These are phyloP conservation scores for Mycothermus thermophilus DNA, from an alignment of 495 filamentous ascomycete genomes.

Conservation along the genomic window DNA sequence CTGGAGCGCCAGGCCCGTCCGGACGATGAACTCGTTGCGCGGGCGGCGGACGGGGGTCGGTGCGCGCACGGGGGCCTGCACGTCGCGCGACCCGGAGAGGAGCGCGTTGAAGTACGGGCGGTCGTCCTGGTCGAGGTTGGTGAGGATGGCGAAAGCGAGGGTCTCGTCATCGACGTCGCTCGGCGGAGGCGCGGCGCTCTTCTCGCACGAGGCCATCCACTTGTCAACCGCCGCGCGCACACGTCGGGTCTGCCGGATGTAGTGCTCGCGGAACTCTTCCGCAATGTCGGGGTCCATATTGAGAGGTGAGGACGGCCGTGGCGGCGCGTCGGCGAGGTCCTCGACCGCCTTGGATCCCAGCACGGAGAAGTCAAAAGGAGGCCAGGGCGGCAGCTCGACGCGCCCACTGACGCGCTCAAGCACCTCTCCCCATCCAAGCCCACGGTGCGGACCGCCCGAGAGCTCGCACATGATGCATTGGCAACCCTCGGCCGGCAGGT, in stretches of 20 bases:
- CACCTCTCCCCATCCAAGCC: conserved; percentile 94
- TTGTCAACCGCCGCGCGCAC: conserved; percentile 69
- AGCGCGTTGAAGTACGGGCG: conserved; percentile 66
- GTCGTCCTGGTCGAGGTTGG: conserved; percentile 63
- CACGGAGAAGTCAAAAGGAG: conserved; percentile 62
- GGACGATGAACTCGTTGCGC: conserved; percentile 53
- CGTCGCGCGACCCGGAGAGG: conserved; percentile 50
- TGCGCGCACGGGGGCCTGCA: conserved; percentile 39
- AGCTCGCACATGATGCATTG: conserved; percentile 59
- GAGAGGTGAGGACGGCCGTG: conserved; percentile 47
- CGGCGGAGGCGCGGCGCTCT: conserved; percentile 54
- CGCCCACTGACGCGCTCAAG: conserved; percentile 84
- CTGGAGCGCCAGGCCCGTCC: conserved; percentile 62
- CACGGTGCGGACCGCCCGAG: conserved; percentile 42
- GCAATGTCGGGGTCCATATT: conserved; percentile 85
- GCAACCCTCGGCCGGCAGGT: conserved; percentile 73
- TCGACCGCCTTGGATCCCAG: conserved; percentile 43
- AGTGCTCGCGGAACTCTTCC: conserved; percentile 79
- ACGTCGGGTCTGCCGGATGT: conserved; percentile 74
- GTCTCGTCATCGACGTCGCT: conserved; percentile 88
- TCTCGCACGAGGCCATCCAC: conserved; percentile 70
- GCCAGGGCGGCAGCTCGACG: conserved; percentile 73
- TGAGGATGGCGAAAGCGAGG: conserved; percentile 80
- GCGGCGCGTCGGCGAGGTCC: conserved; percentile 27
- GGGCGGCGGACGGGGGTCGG: conserved; percentile 43